These are phyloP conservation scores for Diospyros lotus DNA, from an alignment of 148 eudicot genomes.

Conservation along the genomic window DNA sequence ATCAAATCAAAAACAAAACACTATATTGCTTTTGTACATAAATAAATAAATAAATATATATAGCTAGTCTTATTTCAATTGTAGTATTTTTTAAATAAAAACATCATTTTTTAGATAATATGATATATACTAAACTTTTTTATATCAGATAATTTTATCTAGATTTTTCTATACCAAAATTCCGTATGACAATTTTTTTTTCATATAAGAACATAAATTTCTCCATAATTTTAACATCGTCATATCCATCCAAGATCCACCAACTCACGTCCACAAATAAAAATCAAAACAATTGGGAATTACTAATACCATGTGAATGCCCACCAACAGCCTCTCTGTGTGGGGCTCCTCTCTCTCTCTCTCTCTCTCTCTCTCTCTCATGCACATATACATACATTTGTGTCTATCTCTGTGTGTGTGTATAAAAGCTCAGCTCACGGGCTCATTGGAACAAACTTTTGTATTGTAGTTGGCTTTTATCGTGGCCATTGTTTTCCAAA, in stretches of 20 bases:
- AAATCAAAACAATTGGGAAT: neutral
- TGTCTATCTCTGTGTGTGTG: neutral
- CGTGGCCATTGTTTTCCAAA: neutral
- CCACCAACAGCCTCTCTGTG: neutral
- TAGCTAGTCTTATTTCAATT: no score
- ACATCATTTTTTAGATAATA: no score
- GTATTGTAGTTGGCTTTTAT: neutral
- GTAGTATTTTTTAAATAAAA: no score
- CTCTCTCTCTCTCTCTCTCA: neutral
- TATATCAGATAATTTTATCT: no score
- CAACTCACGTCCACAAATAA: neutral
- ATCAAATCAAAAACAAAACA: no score
- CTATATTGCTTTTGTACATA: no score
- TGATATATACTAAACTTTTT: no score
- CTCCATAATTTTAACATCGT: neutral
- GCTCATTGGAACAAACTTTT: slow-evolving; percentile 1
- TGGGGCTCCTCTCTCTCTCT: neutral
- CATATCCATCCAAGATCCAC: neutral
- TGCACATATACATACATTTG: neutral
- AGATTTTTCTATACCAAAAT: neutral
- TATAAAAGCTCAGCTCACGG: neutral
- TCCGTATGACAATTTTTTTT: neutral
- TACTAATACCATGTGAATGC: neutral
- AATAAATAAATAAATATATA: no score
- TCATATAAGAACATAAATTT: neutral